Conservation (phyloP, 345 rosid species). For the Boechera stricta region DNA sequence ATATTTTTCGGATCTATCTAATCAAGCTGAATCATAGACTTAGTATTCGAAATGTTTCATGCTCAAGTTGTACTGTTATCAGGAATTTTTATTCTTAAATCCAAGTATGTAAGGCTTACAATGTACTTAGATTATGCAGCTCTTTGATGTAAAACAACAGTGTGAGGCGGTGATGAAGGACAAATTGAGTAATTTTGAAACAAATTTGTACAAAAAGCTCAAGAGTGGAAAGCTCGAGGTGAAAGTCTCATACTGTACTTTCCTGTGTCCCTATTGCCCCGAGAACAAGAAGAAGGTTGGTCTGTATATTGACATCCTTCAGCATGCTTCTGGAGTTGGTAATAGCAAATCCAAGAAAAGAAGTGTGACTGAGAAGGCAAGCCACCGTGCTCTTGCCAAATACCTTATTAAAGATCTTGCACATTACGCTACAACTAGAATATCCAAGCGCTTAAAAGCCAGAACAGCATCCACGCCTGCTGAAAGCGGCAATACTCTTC, state of each 20-base stretch:
- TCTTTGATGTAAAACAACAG: slow-evolving; percentile 5
- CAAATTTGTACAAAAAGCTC: slow-evolving; percentile 64
- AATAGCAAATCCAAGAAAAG: slow-evolving; percentile 75
- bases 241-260: slow-evolving; percentile 60
- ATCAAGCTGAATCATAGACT: not conserved
- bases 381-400: slow-evolving; percentile 79
- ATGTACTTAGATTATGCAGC: slow-evolving; percentile 25
- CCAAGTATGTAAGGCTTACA: slow-evolving; percentile 9
- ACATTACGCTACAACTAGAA: slow-evolving; percentile 28
- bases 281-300: slow-evolving; percentile 71
- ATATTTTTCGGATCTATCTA: not conserved
- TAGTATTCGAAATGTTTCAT: slow-evolving; percentile 18
- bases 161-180: slow-evolving; percentile 15
- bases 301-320: slow-evolving; percentile 73
- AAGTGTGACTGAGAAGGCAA: slow-evolving; percentile 71
- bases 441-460: slow-evolving; percentile 18
- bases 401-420: slow-evolving; percentile 68
- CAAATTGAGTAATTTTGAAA: slow-evolving; percentile 54
- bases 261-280: slow-evolving; percentile 82
- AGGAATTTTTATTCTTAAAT: slow-evolving; percentile 2
- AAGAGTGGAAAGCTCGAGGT: slow-evolving; percentile 71
- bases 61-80: not conserved
- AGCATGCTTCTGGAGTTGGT: slow-evolving; percentile 98
- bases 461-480: slow-evolving; percentile 45
- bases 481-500: slow-evolving; percentile 41